A percentile compares a stretch with the other conserved stretches of the same genome.
Conservation (phyloP, 345 rosid genomes). For the Corchorus capsularis region DNA sequence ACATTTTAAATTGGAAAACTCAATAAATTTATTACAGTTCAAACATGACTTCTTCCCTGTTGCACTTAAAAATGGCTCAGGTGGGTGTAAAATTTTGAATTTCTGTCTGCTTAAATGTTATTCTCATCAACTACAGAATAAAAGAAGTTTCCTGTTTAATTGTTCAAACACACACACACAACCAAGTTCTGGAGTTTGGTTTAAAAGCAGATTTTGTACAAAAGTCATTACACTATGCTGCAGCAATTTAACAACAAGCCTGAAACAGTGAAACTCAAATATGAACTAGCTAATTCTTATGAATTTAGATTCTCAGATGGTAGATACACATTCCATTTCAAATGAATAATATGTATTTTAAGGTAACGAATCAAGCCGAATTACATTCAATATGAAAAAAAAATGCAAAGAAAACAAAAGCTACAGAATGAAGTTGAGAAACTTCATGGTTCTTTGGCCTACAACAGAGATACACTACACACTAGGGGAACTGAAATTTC, state of each 20-base stretch:
- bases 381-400: slow-evolving; percentile 15
- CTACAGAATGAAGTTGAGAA: slow-evolving; percentile 36
- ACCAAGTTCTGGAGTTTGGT: background rate
- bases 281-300: background rate
- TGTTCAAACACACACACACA: background rate
- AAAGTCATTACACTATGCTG: background rate
- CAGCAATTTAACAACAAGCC: background rate
- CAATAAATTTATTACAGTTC: background rate
- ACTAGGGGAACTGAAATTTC: slow-evolving; percentile 55
- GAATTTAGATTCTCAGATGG: background rate
- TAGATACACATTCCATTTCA: background rate
- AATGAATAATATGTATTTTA: background rate
- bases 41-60: background rate
- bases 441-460: slow-evolving; percentile 26
- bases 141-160: background rate
- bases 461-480: no score
- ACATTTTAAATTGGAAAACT: no score
- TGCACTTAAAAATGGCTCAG: background rate
- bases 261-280: background rate
- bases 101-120: background rate
- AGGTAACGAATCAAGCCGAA: background rate
- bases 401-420: background rate
- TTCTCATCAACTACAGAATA: background rate
- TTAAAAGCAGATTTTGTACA: background rate
- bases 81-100: background rate